These are phyloP conservation scores for Teunomyces lycoperdinae DNA, from an alignment of 805 yeast species.

Conservation along the genomic window DNA sequence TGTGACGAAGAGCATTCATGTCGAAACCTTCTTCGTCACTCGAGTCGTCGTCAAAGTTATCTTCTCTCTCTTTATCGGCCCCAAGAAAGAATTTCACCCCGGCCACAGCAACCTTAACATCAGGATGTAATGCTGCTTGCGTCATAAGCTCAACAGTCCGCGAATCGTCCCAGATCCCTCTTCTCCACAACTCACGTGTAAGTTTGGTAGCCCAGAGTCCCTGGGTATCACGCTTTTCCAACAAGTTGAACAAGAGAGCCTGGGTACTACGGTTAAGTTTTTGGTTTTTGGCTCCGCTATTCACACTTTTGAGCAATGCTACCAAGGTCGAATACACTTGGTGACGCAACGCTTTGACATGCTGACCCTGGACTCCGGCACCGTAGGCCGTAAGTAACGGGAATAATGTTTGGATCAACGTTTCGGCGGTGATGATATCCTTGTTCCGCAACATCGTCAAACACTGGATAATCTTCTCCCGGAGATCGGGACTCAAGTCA, in stretches of 20 bases:
- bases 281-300: conserved; percentile 86
- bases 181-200: conserved; percentile 94
- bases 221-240: conserved; percentile 72
- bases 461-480: conserved; percentile 89
- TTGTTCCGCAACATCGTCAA: conserved; percentile 88
- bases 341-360: conserved; percentile 77
- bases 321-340: conserved; percentile 80
- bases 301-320: conserved; percentile 74
- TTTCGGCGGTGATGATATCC: conserved; percentile 73
- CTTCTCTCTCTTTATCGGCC: conserved; percentile 92
- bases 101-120: conserved; percentile 80
- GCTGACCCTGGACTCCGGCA: conserved; percentile 48
- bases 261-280: conserved; percentile 87
- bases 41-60: conserved; percentile 67
- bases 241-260: conserved; percentile 81
- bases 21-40: conserved; percentile 74
- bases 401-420: conserved; percentile 79
- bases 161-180: conserved; percentile 98
- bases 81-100: conserved; percentile 92
- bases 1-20: conserved; percentile 71
- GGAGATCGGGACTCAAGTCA: conserved; percentile 75
- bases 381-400: conserved; percentile 74
- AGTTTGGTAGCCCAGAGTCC: conserved; percentile 96
- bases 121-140: conserved; percentile 87
- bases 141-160: conserved; percentile 97